These are phyloP conservation scores for Rhodofomes roseus DNA, from an alignment of 1,284 basidiomycete species.

Conservation along the genomic window DNA sequence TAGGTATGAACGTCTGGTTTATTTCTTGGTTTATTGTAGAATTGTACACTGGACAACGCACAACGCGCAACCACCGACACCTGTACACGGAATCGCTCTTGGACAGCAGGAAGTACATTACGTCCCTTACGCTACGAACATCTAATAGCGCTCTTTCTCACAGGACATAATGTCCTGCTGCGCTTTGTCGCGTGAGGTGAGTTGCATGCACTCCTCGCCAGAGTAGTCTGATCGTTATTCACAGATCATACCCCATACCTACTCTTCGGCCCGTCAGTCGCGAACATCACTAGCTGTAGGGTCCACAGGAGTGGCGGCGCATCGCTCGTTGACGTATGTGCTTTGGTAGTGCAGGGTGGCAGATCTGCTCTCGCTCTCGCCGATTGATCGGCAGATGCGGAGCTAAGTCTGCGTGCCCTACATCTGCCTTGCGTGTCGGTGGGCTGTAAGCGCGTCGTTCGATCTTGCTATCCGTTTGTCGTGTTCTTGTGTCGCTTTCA, in stretches of 20 bases:
- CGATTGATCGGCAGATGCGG: background rate
- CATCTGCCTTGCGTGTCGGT: background rate
- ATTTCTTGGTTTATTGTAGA: conserved; percentile 1
- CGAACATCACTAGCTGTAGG: background rate
- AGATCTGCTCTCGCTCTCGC: background rate
- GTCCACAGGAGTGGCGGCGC: background rate
- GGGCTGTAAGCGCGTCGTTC: background rate
- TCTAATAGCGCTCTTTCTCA: conserved; percentile 3
- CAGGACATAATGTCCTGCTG: conserved; percentile 1
- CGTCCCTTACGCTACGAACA: conserved; percentile 1
- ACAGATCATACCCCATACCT: background rate
- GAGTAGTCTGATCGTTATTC: conserved; percentile 4
- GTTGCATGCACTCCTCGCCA: background rate
- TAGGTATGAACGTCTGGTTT: background rate
- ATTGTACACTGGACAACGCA: background rate
- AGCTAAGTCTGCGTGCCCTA: background rate
- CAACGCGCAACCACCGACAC: background rate
- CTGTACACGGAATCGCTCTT: background rate
- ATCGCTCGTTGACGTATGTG: background rate
- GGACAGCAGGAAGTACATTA: conserved; percentile 7
- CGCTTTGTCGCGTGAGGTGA: conserved; percentile 6
- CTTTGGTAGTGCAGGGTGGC: background rate
- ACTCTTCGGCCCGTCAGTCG: background rate
- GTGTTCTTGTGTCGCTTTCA: background rate
- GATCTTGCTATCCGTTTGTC: background rate